Conservation (phyloP, 2,329 filamentous ascomycete species). For the Claviceps sp. region DNA sequence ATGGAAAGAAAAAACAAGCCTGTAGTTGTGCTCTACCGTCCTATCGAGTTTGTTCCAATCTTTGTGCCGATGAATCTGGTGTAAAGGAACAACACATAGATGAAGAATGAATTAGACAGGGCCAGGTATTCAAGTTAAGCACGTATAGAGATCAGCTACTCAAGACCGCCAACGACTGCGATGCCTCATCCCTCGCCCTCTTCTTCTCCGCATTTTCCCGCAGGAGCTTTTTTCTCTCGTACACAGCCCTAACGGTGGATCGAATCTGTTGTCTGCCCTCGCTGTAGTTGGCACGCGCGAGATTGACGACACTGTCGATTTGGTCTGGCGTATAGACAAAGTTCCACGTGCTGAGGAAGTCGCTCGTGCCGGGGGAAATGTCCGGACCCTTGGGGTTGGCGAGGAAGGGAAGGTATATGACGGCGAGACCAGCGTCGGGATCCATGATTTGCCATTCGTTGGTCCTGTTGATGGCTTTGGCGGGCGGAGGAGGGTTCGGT, state of each 20-base stretch:
- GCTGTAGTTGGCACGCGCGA: slow-evolving; percentile 76
- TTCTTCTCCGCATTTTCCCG: slow-evolving; percentile 40
- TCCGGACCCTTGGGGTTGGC: slow-evolving; percentile 66
- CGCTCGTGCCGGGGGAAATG: slow-evolving; percentile 70
- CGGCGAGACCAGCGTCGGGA: slow-evolving; percentile 70
- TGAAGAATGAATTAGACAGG: neutral
- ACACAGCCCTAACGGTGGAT: slow-evolving; percentile 72
- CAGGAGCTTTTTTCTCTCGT: slow-evolving; percentile 71
- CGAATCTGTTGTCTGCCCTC: slow-evolving; percentile 71
- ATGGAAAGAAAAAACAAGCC: neutral
- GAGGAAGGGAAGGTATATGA: slow-evolving; percentile 83
- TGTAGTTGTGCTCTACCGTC: neutral
- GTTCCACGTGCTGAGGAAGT: slow-evolving; percentile 95
- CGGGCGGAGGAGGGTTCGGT: slow-evolving; percentile 36
- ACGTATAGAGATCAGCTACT: neutral
- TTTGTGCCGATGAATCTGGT: too few species aligned
- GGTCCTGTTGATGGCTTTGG: slow-evolving; percentile 44
- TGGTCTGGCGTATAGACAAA: slow-evolving; percentile 90
- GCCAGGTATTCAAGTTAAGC: too few species aligned
- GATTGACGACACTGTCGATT: slow-evolving; percentile 68
- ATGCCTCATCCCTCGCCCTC: slow-evolving; percentile 19
- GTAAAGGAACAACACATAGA: neutral
- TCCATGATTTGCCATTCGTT: slow-evolving; percentile 54
- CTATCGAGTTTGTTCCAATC: too few species aligned
- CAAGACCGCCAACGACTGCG: slow-evolving; percentile 3